These are phyloP conservation scores for Aspergillus candidus DNA, from an alignment of 2,329 filamentous ascomycete genomes.

Conservation along the genomic window DNA sequence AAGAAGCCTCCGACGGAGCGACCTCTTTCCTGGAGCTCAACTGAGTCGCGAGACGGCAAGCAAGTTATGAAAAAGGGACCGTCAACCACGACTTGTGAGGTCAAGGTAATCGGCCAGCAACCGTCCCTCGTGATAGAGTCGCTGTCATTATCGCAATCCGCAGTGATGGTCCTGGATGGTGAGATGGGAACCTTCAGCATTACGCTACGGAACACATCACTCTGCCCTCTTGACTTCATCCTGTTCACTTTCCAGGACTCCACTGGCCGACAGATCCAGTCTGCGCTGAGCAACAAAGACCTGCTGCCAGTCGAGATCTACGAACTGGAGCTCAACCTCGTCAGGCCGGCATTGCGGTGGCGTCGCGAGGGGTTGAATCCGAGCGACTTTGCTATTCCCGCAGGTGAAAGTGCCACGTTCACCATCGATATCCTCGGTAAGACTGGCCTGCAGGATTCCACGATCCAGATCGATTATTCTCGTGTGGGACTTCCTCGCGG, in stretches of 20 bases:
- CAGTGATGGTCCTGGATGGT: slow-evolving; percentile 88
- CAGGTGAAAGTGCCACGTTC: slow-evolving; percentile 64
- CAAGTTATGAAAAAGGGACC: slow-evolving; percentile 28
- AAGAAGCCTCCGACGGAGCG: slow-evolving; percentile 47
- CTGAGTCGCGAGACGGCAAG: slow-evolving; percentile 32
- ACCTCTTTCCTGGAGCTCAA: slow-evolving; percentile 40
- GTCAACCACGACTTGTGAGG: slow-evolving; percentile 37
- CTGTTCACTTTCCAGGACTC: slow-evolving; percentile 88
- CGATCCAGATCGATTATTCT: slow-evolving; percentile 81
- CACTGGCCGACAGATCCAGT: slow-evolving; percentile 69
- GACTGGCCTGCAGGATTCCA: slow-evolving; percentile 71
- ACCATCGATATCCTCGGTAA: slow-evolving; percentile 82
- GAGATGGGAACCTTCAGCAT: slow-evolving; percentile 73
- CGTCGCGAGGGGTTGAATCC: slow-evolving; percentile 46
- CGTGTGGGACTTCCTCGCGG: slow-evolving; percentile 65
- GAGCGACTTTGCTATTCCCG: slow-evolving; percentile 55
- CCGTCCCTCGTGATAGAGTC: slow-evolving; percentile 70
- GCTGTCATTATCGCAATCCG: slow-evolving; percentile 72
- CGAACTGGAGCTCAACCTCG: slow-evolving; percentile 75
- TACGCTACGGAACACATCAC: slow-evolving; percentile 71
- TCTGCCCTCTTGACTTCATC: slow-evolving; percentile 72
- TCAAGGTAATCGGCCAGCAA: slow-evolving; percentile 74
- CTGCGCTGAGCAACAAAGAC: slow-evolving; percentile 68
- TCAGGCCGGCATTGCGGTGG: slow-evolving; percentile 59
- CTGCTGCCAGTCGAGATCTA: slow-evolving; percentile 73